These are phyloP conservation scores for Puccinia hordei DNA, from an alignment of 1,284 basidiomycete genomes.

Conservation along the genomic window DNA sequence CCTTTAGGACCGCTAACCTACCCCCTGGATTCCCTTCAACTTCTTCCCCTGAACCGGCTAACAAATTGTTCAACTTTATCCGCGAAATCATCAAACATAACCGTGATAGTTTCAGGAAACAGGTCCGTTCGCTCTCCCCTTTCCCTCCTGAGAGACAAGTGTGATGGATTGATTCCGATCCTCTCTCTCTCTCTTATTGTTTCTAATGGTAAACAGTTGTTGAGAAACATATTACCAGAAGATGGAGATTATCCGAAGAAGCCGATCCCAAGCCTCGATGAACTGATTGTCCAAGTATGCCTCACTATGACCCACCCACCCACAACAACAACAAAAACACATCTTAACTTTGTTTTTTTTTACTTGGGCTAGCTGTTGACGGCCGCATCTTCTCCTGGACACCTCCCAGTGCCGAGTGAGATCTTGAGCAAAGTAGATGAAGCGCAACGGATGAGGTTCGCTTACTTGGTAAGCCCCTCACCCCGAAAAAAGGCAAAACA, in stretches of 20 bases:
- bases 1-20: conserved; percentile 17
- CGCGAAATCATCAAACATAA: conserved; percentile 38
- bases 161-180: not conserved
- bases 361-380: not conserved
- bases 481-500: too few relatives aligned
- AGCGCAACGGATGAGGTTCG: conserved; percentile 17
- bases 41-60: conserved; percentile 20
- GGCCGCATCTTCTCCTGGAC: conserved; percentile 7
- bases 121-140: not conserved
- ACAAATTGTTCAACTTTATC: conserved; percentile 28
- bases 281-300: conserved; percentile 18
- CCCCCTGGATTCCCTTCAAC: conserved; percentile 22
- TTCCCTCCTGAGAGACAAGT: not conserved
- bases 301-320: not conserved
- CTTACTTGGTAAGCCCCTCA: conserved; percentile 3
- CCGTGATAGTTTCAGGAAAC: conserved; percentile 29
- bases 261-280: conserved; percentile 15
- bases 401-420: conserved; percentile 21
- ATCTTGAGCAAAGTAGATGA: conserved; percentile 30
- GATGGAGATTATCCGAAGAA: conserved; percentile 25
- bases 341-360: not conserved
- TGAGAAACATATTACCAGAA: conserved; percentile 29
- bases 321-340: not conserved
- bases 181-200: not conserved
- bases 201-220: too few relatives aligned